Conservation (phyloP, 805 yeast genomes). For the Hermanozyma aechmeae region DNA sequence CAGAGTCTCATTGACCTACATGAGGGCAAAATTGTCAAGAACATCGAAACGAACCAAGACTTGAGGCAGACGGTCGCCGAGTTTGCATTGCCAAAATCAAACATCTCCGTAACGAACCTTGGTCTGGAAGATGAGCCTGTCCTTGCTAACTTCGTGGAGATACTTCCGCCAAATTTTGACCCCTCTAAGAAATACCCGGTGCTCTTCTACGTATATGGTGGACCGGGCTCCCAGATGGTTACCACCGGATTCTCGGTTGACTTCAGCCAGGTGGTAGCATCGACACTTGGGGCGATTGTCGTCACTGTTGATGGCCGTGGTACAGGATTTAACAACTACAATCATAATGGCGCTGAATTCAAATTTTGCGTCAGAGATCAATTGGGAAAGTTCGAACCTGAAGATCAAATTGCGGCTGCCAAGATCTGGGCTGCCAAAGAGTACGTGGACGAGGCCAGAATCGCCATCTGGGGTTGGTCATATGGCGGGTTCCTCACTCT, state of each 20-base stretch:
- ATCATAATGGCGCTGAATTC: conserved; percentile 35
- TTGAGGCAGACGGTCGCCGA: conserved; percentile 27
- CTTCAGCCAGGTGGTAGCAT: conserved; percentile 69
- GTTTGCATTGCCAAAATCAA: conserved; percentile 50
- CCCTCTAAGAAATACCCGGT: conserved; percentile 64
- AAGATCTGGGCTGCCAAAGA: conserved; percentile 50
- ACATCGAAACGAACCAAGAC: conserved; percentile 38
- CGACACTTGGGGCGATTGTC: conserved; percentile 73
- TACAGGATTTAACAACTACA: conserved; percentile 73
- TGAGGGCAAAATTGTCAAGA: conserved; percentile 24
- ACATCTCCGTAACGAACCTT: conserved; percentile 44
- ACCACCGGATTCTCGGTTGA: conserved; percentile 46
- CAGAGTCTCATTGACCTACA: conserved; percentile 54
- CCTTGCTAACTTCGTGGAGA: conserved; percentile 60
- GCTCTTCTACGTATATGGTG: conserved; percentile 86
- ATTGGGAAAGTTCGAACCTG: conserved; percentile 74
- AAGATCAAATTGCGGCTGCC: conserved; percentile 84
- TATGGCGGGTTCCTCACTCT: conserved; percentile 93
- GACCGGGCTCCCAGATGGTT: conserved; percentile 89
- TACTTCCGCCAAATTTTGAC: conserved; percentile 68
- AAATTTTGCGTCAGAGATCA: conserved; percentile 74
- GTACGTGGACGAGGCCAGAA: conserved; percentile 58
- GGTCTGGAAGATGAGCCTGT: conserved; percentile 40
- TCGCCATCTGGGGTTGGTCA: conserved; percentile 97
- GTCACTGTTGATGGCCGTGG: conserved; percentile 97